Evolutionary conservation across 2,329 filamentous ascomycete genomes (phyloP).

Genomic region (Phialemonium atrogriseum): DNA sequence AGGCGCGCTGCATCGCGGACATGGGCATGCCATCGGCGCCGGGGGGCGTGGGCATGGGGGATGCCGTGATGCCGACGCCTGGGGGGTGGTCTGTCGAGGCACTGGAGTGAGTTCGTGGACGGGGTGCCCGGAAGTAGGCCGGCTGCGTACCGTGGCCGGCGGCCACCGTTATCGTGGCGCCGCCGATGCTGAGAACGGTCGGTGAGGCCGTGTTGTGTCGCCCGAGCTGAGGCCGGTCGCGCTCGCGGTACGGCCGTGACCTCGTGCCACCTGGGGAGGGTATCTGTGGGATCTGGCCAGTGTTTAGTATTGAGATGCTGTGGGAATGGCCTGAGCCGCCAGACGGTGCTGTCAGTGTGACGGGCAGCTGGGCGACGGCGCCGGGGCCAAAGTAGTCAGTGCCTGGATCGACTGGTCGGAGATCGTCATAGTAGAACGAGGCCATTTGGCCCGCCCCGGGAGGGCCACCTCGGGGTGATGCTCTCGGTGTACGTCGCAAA

Average conservation of each 20-base stretch:
- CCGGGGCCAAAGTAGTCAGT: slow-evolving; percentile 77
- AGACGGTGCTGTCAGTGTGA: slow-evolving; percentile 27
- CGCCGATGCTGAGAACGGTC: slow-evolving; percentile 54
- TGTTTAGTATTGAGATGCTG: slow-evolving; percentile 67
- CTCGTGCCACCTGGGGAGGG: slow-evolving; percentile 71
- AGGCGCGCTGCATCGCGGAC: slow-evolving; percentile 40
- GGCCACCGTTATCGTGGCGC: slow-evolving; percentile 31
- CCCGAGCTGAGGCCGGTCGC: slow-evolving; percentile 52
- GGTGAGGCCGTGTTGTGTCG: slow-evolving; percentile 78
- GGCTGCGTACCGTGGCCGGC: slow-evolving; percentile 27
- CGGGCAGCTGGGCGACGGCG: slow-evolving; percentile 30
- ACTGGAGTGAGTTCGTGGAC: slow-evolving; percentile 50
- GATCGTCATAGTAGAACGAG: slow-evolving; percentile 54
- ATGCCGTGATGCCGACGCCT: slow-evolving; percentile 32
- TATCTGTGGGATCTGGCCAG: slow-evolving; percentile 70
- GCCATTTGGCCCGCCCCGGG: slow-evolving; percentile 30
- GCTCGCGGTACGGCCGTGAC: slow-evolving; percentile 45
- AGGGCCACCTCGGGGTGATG: slow-evolving; percentile 59
- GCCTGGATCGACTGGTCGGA: slow-evolving; percentile 57
- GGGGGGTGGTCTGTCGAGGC: slow-evolving; percentile 42
- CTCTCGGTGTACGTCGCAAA: slow-evolving; percentile 64
- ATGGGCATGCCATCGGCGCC: slow-evolving; percentile 35
- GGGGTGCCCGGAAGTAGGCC: slow-evolving; percentile 31
- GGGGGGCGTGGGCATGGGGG: slow-evolving; percentile 42
- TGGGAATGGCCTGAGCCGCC: slow-evolving; percentile 25